These are phyloP conservation scores for Cucurbita argyrosperma DNA, from an alignment of 306 rosid genomes.

Conservation along the genomic window DNA sequence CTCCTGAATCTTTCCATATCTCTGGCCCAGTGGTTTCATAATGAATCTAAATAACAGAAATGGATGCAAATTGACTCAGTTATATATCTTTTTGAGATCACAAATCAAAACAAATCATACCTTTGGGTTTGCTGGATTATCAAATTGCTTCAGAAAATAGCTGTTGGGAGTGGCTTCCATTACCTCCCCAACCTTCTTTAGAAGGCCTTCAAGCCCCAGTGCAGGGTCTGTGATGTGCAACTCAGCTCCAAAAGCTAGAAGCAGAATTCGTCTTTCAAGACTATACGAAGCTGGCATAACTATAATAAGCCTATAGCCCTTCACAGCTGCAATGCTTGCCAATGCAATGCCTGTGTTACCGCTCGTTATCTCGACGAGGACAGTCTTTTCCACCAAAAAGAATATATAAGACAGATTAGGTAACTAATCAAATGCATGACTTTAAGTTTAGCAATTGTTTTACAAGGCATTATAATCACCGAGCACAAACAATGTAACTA, in stretches of 20 bases:
- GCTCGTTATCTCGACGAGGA: conserved; percentile 52
- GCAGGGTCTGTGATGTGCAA: conserved; percentile 50
- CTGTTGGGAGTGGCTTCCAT: conserved; percentile 32
- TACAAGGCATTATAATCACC: neutral
- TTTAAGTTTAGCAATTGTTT: neutral
- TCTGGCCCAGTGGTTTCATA: conserved; percentile 87
- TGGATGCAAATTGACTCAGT: neutral
- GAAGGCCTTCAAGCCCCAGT: conserved; percentile 26
- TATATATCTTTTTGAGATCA: neutral
- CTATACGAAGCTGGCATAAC: conserved; percentile 43
- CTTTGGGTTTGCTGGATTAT: conserved; percentile 54
- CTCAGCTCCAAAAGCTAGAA: conserved; percentile 68
- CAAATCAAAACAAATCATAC: conserved; percentile 12
- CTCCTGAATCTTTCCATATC: conserved; percentile 75
- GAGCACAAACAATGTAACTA: neutral
- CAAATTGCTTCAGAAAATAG: conserved; percentile 36
- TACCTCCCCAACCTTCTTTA: conserved; percentile 43
- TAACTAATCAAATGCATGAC: neutral
- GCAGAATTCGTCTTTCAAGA: conserved; percentile 46
- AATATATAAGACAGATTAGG: conserved; percentile 1
- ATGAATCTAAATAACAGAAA: conserved; percentile 34
- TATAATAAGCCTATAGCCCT: conserved; percentile 46
- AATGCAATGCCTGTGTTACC: conserved; percentile 79
- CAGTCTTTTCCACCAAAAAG: conserved; percentile 28
- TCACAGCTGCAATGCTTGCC: conserved; percentile 54